A percentile compares a stretch with the other conserved stretches of the same genome.
Evolutionary conservation across 139 green algal species (phyloP).

Genomic region (Chlorella sp.): DNA sequence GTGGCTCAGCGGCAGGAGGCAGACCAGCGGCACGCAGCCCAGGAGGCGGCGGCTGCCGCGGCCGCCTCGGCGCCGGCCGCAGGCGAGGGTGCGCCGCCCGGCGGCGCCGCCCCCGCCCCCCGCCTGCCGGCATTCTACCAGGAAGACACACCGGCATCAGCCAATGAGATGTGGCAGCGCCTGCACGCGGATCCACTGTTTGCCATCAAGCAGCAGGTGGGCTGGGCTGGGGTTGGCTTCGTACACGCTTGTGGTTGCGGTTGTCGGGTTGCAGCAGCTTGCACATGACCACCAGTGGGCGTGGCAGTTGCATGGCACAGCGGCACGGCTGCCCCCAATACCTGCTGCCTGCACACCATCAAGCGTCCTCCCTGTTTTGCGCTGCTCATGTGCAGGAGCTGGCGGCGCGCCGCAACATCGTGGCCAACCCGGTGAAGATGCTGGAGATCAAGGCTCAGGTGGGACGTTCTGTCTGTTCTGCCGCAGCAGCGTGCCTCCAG

Average conservation of each 20-base stretch:
- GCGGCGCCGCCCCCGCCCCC: conserved; percentile 33
- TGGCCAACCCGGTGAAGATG: conserved; percentile 73
- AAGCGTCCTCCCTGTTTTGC: too few species aligned
- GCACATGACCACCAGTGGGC: background rate
- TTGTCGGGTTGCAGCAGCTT: too few species aligned
- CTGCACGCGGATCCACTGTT: conserved; percentile 96
- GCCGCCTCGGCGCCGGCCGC: background rate
- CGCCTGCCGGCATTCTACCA: conserved; percentile 72
- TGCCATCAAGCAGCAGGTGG: conserved; percentile 73
- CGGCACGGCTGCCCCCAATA: too few species aligned
- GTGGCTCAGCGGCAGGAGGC: conserved; percentile 83
- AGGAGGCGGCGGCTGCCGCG: conserved; percentile 52
- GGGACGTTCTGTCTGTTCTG: too few species aligned
- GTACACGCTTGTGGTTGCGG: too few species aligned
- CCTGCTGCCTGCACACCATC: background rate
- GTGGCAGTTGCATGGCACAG: background rate
- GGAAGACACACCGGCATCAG: conserved; percentile 72
- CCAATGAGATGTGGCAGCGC: conserved; percentile 92
- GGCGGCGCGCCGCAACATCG: conserved; percentile 64
- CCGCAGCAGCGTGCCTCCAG: too few species aligned
- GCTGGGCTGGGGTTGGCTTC: background rate
- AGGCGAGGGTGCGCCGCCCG: background rate
- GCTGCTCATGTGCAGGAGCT: conserved; percentile 50
- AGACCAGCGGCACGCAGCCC: conserved; percentile 74
- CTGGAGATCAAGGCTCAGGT: conserved; percentile 46